Percentiles rank a stretch among this genome's conserved stretches.
Evolutionary conservation across 352 stramenopile species (phyloP).

Genomic region (Phytophthora palmivora): DNA sequence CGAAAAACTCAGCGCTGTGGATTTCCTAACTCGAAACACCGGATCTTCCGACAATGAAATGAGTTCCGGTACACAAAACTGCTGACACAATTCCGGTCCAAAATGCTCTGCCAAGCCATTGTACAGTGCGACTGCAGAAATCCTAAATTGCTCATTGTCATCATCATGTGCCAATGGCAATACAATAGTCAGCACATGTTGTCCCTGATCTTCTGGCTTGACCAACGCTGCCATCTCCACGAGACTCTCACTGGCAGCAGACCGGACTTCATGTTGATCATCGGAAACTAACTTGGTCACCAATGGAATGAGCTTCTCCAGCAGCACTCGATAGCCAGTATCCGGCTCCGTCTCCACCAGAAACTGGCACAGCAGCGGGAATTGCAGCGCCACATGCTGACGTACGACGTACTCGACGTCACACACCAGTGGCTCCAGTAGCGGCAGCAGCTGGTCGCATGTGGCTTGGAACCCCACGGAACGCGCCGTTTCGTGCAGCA

Average conservation of each 20-base stretch:
- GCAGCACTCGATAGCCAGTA: constrained; percentile 72
- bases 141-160: constrained; percentile 93
- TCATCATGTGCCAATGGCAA: constrained; percentile 92
- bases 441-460: constrained; percentile 89
- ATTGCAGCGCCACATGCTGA: constrained; percentile 93
- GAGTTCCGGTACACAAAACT: constrained; percentile 94
- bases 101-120: constrained; percentile 92
- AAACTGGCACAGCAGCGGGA: constrained; percentile 85
- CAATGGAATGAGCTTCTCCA: constrained; percentile 84
- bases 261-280: constrained; percentile 89
- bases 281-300: constrained; percentile 85
- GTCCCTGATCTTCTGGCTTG: constrained; percentile 87
- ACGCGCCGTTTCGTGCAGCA: constrained; percentile 91
- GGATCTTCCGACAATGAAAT: constrained; percentile 92
- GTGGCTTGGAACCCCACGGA: constrained; percentile 85
- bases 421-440: constrained; percentile 84
- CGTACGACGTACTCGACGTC: constrained; percentile 96
- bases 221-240: constrained; percentile 89
- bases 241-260: constrained; percentile 86
- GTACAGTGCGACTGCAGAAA: constrained; percentile 93
- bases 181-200: constrained; percentile 94
- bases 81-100: constrained; percentile 89
- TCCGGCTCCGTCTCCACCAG: constrained; percentile 51
- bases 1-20: constrained; percentile 91
- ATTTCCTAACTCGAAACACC: constrained; percentile 94